Conservation (phyloP, 345 rosid genomes). For the Carallia brachiata region DNA sequence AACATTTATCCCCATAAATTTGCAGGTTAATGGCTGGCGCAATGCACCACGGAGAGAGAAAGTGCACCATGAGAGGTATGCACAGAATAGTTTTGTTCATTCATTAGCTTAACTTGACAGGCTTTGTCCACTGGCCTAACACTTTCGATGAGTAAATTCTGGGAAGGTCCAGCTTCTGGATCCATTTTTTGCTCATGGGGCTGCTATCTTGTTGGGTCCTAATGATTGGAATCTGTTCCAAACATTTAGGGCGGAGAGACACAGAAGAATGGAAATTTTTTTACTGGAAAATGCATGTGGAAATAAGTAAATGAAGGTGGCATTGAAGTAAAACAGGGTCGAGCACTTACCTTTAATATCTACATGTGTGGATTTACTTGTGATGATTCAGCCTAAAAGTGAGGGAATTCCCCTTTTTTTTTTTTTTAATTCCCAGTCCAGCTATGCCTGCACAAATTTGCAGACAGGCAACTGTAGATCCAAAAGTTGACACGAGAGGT, state of each 20-base stretch:
- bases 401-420: not conserved
- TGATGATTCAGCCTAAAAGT: too few species aligned
- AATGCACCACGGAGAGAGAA: constrained; percentile 34
- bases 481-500: constrained; percentile 48
- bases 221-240: not conserved
- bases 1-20: constrained; percentile 10
- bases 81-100: not conserved
- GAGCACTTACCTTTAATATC: not conserved
- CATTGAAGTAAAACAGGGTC: not conserved
- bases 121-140: not conserved
- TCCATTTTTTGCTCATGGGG: not conserved
- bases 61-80: constrained; percentile 49
- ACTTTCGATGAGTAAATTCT: not conserved
- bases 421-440: constrained; percentile 40
- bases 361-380: not conserved
- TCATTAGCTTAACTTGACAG: not conserved
- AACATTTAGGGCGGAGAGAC: not conserved
- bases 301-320: not conserved
- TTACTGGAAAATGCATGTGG: too few species aligned
- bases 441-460: constrained; percentile 26
- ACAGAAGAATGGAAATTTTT: not conserved
- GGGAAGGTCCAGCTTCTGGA: not conserved
- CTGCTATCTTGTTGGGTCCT: not conserved
- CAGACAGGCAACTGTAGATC: constrained; percentile 25
- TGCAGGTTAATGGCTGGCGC: constrained; percentile 43